Conservation (phyloP, 331 rosid genomes). For the Phaseolus coccineus region DNA sequence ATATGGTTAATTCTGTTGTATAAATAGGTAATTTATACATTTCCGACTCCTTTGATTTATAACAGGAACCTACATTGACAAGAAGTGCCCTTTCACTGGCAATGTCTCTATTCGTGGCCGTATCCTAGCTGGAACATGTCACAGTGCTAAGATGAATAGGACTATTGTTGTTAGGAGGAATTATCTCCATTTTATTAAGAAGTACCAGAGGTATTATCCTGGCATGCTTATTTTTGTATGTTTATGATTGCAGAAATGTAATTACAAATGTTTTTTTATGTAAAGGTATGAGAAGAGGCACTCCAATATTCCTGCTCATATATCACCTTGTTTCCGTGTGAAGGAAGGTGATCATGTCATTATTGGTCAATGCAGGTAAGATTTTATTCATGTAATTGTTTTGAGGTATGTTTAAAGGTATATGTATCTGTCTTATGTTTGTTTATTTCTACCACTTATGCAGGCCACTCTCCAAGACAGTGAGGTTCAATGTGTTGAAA, state of each 20-base stretch:
- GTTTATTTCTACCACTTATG: background rate
- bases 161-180: slow-evolving; percentile 77
- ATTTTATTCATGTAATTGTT: background rate
- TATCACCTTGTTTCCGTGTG: slow-evolving; percentile 82
- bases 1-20: too few species aligned
- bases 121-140: slow-evolving; percentile 79
- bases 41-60: background rate
- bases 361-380: slow-evolving; percentile 85
- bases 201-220: slow-evolving; percentile 60
- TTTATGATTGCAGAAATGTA: background rate
- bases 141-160: slow-evolving; percentile 80
- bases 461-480: slow-evolving; percentile 82
- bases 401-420: background rate
- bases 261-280: slow-evolving; percentile 10
- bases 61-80: slow-evolving; percentile 56
- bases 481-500: slow-evolving; percentile 81
- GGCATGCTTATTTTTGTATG: background rate
- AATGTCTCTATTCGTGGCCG: slow-evolving; percentile 56
- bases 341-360: slow-evolving; percentile 85
- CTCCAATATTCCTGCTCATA: slow-evolving; percentile 77
- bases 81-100: slow-evolving; percentile 59
- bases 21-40: background rate
- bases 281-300: slow-evolving; percentile 80
- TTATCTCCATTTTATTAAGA: slow-evolving; percentile 78
- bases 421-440: background rate